Evolutionary conservation across 2,329 filamentous ascomycete genomes (phyloP).

Genomic region (Alternaria consortialis): DNA sequence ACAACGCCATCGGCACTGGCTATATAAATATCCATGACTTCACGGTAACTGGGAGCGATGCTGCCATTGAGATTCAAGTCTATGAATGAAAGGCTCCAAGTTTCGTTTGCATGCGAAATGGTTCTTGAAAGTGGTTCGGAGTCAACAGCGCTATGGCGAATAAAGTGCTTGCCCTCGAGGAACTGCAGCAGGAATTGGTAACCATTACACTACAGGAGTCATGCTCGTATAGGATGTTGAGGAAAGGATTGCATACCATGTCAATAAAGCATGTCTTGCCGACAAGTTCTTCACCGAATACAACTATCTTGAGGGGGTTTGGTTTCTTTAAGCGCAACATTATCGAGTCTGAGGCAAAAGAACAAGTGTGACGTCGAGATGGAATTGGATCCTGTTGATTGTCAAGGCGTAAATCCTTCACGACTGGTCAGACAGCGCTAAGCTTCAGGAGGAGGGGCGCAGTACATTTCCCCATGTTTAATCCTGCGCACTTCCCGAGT

Average conservation of each 20-base stretch:
- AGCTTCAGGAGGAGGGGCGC: not conserved
- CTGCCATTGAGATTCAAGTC: conserved; percentile 33
- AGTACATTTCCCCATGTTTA: not conserved
- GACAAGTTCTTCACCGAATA: conserved; percentile 34
- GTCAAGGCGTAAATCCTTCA: not conserved
- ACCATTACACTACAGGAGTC: not conserved
- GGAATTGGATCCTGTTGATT: not conserved
- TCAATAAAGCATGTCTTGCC: conserved; percentile 42
- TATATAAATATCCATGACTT: conserved; percentile 14
- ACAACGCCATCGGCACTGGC: conserved; percentile 32
- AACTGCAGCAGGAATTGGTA: conserved; percentile 3
- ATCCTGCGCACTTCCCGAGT: not conserved
- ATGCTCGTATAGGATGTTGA: not conserved
- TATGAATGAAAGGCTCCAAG: conserved; percentile 19
- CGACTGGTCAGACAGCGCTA: not conserved
- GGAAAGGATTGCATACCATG: conserved; percentile 22
- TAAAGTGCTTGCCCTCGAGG: conserved; percentile 17
- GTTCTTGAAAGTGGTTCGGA: conserved; percentile 15
- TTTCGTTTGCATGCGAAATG: conserved; percentile 18
- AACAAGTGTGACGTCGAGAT: not conserved
- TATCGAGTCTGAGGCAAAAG: not conserved
- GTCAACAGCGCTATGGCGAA: conserved; percentile 9
- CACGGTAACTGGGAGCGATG: conserved; percentile 9
- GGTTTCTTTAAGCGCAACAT: conserved; percentile 7
- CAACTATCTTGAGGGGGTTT: conserved; percentile 14